Evolutionary conservation across 2,329 filamentous ascomycete species (phyloP).

Genomic region (Berkeleyomyces rouxiae): DNA sequence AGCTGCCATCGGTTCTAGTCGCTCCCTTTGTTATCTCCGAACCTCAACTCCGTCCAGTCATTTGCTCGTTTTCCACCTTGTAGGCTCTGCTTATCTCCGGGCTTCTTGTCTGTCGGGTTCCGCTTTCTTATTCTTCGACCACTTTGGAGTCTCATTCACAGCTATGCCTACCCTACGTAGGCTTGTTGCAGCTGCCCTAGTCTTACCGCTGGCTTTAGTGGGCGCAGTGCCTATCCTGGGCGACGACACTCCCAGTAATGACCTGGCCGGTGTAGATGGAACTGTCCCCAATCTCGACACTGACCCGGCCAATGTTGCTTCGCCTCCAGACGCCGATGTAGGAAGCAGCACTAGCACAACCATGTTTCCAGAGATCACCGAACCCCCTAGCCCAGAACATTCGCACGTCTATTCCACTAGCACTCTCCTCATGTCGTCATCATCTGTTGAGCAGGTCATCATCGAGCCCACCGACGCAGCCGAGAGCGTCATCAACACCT

Average conservation of each 20-base stretch:
- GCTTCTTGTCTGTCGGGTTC: not conserved
- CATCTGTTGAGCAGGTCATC: not conserved
- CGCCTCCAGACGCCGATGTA: too few relatives aligned
- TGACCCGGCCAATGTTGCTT: not conserved
- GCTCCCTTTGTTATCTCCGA: not conserved
- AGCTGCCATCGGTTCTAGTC: conserved; percentile 11
- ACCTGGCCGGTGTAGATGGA: not conserved
- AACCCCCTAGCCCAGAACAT: not conserved
- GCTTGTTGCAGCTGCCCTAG: conserved; percentile 8
- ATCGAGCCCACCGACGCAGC: not conserved
- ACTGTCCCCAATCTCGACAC: not conserved
- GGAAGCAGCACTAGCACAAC: not conserved
- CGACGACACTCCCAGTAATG: not conserved
- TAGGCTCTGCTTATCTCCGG: not conserved
- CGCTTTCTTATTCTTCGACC: not conserved
- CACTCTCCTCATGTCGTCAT: not conserved
- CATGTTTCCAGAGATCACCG: not conserved
- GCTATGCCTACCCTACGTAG: not conserved
- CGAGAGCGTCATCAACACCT: conserved; percentile 13
- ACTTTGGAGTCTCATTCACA: not conserved
- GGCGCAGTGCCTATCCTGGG: not conserved
- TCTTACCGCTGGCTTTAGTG: conserved; percentile 3
- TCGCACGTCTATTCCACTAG: not conserved
- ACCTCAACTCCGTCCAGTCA: not conserved
- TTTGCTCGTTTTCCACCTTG: not conserved